Evolutionary conservation across 2,329 filamentous ascomycete genomes (phyloP).

Genomic region (Colletotrichum horii): DNA sequence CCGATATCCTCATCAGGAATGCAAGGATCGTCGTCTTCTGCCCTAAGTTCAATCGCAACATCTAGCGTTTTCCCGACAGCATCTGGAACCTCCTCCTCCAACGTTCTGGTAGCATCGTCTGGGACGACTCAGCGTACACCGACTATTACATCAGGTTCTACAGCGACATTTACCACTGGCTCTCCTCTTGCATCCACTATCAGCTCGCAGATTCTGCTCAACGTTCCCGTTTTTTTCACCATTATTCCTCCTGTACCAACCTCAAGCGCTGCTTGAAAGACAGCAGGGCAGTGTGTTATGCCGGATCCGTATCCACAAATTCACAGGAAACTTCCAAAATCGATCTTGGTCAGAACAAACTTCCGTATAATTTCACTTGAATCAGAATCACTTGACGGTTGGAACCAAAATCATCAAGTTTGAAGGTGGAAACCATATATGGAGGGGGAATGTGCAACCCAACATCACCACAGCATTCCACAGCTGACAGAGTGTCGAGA

Average conservation of each 20-base stretch:
- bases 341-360: neutral
- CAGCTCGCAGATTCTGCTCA: neutral
- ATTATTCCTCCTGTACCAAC: neutral
- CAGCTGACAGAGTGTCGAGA: neutral
- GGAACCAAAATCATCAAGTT: neutral
- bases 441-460: neutral
- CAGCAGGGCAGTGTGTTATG: neutral
- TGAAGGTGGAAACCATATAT: neutral
- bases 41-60: neutral
- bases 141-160: neutral
- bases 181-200: neutral
- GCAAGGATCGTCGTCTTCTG: neutral
- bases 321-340: neutral
- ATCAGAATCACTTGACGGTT: neutral
- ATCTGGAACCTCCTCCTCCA: neutral
- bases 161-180: neutral
- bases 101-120: neutral
- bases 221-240: neutral
- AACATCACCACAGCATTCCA: neutral
- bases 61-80: neutral
- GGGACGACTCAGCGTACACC: neutral
- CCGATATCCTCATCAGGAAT: neutral
- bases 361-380: neutral
- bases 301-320: neutral
- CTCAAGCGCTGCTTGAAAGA: neutral